A percentile compares a stretch with the other conserved stretches of the same genome.
Evolutionary conservation across 208 protist species (phyloP).

Genomic region (Borovskyia barvae): DNA sequence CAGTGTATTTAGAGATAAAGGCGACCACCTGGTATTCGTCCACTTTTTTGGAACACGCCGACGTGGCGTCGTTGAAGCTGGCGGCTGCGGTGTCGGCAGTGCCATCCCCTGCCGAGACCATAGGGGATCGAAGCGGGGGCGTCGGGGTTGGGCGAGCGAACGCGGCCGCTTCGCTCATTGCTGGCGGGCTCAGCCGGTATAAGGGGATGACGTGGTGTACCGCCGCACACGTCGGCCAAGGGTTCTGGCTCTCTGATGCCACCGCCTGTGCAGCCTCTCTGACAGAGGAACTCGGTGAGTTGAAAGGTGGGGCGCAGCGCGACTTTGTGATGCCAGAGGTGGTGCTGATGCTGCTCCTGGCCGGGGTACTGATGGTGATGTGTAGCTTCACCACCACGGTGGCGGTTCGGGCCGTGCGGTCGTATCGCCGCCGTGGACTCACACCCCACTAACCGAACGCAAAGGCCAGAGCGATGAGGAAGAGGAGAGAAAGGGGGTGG

Average conservation of each 20-base stretch:
- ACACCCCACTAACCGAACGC: background rate
- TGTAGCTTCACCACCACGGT: background rate
- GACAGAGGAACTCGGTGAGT: background rate
- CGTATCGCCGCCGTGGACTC: background rate
- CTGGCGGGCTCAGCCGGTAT: background rate
- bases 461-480: no score
- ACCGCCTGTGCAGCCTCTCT: background rate
- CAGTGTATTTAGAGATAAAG: constrained; percentile 17
- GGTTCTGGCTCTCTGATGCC: constrained; percentile 5
- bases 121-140: background rate
- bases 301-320: background rate
- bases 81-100: constrained; percentile 15
- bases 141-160: background rate
- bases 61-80: background rate
- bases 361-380: background rate
- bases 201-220: constrained; percentile 9
- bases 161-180: background rate
- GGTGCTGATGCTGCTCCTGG: background rate
- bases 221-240: background rate
- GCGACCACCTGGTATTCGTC: constrained; percentile 5
- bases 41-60: background rate
- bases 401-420: no score
- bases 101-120: background rate
- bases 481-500: no score
- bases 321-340: background rate